phyloP scores from a whole-genome alignment of 2,329 filamentous ascomycete species.

The Lecanicillium sp. region DNA sequence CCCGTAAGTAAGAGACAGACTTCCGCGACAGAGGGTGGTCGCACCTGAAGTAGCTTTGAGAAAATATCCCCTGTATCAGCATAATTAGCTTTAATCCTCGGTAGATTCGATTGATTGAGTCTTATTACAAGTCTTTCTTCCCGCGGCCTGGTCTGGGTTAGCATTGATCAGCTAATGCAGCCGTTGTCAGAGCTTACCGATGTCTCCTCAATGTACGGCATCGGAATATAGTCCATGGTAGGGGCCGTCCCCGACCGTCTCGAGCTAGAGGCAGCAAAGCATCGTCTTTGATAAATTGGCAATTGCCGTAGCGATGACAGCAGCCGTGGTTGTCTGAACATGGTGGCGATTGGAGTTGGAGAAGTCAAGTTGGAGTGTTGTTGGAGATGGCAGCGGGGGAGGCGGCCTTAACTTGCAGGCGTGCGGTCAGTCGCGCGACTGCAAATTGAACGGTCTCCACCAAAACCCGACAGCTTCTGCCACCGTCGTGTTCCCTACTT shows the following conservation, averaged over 20 bases:
- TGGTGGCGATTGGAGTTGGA: slow-evolving; percentile 10
- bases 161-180: slow-evolving; percentile 8
- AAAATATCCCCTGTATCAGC: slow-evolving; percentile 63
- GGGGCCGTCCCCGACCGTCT: slow-evolving; percentile 20
- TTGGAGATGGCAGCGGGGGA: background rate
- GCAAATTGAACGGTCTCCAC: background rate
- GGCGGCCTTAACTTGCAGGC: background rate
- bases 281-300: slow-evolving; percentile 25
- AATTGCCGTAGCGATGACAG: slow-evolving; percentile 25
- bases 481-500: too few relatives aligned
- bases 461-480: background rate
- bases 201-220: slow-evolving; percentile 48
- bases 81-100: background rate
- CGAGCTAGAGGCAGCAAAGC: slow-evolving; percentile 33
- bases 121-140: slow-evolving; percentile 65
- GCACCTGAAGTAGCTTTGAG: slow-evolving; percentile 67
- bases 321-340: slow-evolving; percentile 22
- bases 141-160: slow-evolving; percentile 51
- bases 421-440: background rate
- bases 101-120: too few relatives aligned
- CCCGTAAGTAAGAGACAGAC: too few relatives aligned
- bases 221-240: slow-evolving; percentile 36
- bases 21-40: slow-evolving; percentile 7
- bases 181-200: slow-evolving; percentile 21
- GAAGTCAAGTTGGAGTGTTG: background rate